A percentile compares a stretch with the other conserved stretches of the same genome.
phyloP scores from a whole-genome alignment of 371 early-diverging fungal species.

The Dinochytrium kinnereticum region DNA sequence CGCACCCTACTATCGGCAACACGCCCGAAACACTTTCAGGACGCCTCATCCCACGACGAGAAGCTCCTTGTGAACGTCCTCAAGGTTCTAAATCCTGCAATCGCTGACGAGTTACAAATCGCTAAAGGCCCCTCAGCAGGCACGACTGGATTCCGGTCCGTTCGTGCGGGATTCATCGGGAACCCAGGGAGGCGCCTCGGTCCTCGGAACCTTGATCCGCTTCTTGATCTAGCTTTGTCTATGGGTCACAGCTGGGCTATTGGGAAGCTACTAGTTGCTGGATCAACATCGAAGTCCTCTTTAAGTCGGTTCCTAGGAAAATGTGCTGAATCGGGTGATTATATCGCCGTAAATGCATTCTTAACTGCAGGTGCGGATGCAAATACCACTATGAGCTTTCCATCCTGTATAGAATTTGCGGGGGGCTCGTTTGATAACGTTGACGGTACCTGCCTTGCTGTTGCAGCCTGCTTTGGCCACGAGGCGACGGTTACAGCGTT shows the following conservation, averaged over 20 bases:
- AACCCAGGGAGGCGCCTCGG: slow-evolving; percentile 2
- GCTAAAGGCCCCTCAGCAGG: not conserved
- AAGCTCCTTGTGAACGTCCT: not conserved
- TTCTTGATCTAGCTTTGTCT: not conserved
- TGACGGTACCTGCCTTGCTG: slow-evolving; percentile 11
- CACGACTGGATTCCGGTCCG: not conserved
- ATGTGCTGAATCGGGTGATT: slow-evolving; percentile 3
- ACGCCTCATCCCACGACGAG: not conserved
- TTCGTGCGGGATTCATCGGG: slow-evolving; percentile 6
- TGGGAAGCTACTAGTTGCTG: not conserved
- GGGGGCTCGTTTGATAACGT: not conserved
- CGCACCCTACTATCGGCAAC: not conserved
- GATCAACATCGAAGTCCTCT: slow-evolving; percentile 14
- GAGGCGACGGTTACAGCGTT: slow-evolving; percentile 10
- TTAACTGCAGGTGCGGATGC: slow-evolving; percentile 9
- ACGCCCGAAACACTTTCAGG: not conserved
- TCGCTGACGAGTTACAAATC: not conserved
- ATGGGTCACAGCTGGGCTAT: not conserved
- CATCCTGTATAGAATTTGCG: not conserved
- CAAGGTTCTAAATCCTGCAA: not conserved
- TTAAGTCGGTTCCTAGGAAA: not conserved
- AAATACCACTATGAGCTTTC: not conserved
- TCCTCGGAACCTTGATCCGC: slow-evolving; percentile 5
- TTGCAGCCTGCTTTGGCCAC: slow-evolving; percentile 16
- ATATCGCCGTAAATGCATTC: not conserved